Percentiles rank a stretch among this genome's conserved stretches.
These are phyloP conservation scores for Niveomyces coronatus DNA, from an alignment of 2,329 filamentous ascomycete genomes.

Conservation along the genomic window DNA sequence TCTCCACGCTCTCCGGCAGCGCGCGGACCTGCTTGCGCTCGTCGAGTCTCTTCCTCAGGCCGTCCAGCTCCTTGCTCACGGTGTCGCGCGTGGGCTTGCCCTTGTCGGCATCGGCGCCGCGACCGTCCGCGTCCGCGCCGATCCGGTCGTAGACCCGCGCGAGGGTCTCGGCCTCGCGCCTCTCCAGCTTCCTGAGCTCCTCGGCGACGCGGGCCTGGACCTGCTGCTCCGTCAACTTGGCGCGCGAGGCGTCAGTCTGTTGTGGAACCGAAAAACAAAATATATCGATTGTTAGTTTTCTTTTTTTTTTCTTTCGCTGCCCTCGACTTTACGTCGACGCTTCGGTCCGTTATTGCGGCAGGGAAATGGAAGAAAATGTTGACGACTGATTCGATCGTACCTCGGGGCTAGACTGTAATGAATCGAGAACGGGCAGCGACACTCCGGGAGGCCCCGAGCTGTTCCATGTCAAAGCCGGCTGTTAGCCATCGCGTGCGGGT, in stretches of 20 bases:
- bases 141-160: constrained; percentile 56
- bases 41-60: constrained; percentile 49
- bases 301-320: background rate
- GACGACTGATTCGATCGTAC: constrained; percentile 36
- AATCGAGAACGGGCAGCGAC: constrained; percentile 73
- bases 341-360: too few relatives aligned
- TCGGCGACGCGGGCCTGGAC: constrained; percentile 78
- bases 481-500: constrained; percentile 6
- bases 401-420: constrained; percentile 75
- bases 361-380: background rate
- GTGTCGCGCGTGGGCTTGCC: constrained; percentile 29
- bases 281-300: constrained; percentile 11
- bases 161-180: constrained; percentile 59
- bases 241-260: constrained; percentile 81
- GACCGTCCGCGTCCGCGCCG: constrained; percentile 47
- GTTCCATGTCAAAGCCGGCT: constrained; percentile 14
- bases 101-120: constrained; percentile 26
- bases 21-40: constrained; percentile 54
- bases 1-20: constrained; percentile 61
- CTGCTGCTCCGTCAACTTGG: constrained; percentile 73
- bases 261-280: background rate
- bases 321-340: background rate
- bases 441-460: constrained; percentile 42
- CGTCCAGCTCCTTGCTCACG: constrained; percentile 50
- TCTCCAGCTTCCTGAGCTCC: constrained; percentile 73